Evolutionary conservation across 371 early-diverging fungal genomes (phyloP).

Genomic region (Zychaea mexicana): DNA sequence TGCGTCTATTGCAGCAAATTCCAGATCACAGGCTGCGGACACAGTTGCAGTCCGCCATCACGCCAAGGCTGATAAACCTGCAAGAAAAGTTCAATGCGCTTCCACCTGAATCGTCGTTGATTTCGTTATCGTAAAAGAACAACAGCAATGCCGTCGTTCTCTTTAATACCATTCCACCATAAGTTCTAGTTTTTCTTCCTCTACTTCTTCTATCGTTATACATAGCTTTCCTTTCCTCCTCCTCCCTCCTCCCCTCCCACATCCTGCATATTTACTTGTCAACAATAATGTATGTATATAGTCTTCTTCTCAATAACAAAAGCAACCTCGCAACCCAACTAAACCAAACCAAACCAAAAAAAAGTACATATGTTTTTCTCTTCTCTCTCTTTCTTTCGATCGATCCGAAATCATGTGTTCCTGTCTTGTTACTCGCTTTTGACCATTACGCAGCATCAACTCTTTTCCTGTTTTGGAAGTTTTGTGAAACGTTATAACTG

Average conservation of each 20-base stretch:
- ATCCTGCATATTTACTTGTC: background rate
- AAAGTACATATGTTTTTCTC: too few species aligned
- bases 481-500: background rate
- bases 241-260: background rate
- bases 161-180: too few species aligned
- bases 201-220: too few species aligned
- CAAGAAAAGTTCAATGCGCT: constrained; percentile 26
- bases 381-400: background rate
- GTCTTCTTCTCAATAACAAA: background rate
- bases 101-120: constrained; percentile 14
- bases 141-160: too few species aligned
- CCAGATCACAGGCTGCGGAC: constrained; percentile 16
- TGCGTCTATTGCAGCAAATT: constrained; percentile 26
- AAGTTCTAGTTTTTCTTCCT: too few species aligned
- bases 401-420: background rate
- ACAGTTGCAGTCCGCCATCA: constrained; percentile 26
- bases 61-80: constrained; percentile 28
- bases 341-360: background rate
- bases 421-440: too few species aligned
- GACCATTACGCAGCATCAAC: too few species aligned
- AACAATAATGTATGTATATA: constrained; percentile 2
- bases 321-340: too few species aligned
- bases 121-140: background rate
- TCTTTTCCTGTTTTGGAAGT: too few species aligned
- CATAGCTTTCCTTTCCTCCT: background rate